Evolutionary conservation across 768 basidiomycete genomes (phyloP), one percentile per base, ranked within the genome.

Genomic region (Favolaschia claudopus): DNA sequence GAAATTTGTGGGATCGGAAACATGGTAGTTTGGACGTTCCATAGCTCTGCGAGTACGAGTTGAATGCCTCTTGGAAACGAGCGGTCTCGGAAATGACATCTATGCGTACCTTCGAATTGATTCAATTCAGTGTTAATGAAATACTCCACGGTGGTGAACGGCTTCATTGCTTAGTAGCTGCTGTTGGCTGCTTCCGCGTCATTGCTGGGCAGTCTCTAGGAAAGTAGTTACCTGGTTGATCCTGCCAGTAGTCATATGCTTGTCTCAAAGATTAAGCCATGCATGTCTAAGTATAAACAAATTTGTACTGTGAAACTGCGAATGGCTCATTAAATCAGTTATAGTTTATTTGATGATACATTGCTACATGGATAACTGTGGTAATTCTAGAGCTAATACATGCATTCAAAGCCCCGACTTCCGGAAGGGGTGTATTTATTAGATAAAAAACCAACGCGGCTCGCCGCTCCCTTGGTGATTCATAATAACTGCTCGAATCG

Each of bases 321-420:
- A 88, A 88, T 85, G 85, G 86, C 87, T 88, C 86, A 87, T 88
- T 88, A 88, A 85, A 87, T 87, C 85, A 87, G 86, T 87, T 87
- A 87, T 87, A 84, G 85, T 88, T 88, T 85, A 86, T 87, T 87
- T 86, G 86, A 87, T 86, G 83, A 78, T 86, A 80, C 71, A 80
- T 84, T 84, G 79, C 84, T 87, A 87, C 86, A 85, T 86, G 85
- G 85, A 86, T 86, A 86, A 85, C 85, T 85, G 85, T 87, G 85
- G 85, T 85, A 87, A 86, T 86, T 86, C 84, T 85, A 86, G 84
- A 86, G 85, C 86, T 85, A 84, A 84, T 83, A 84, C 82, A 86
- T 88, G 86, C 86, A 81, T 67, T 80, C 78, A 78, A 82, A 83
- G 83, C 83, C 84, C 84, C 82, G 78, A 86, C 86, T 86, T 83